phyloP scores from a whole-genome alignment of 2,329 filamentous ascomycete species.

The Scedosporium dehoogii region DNA sequence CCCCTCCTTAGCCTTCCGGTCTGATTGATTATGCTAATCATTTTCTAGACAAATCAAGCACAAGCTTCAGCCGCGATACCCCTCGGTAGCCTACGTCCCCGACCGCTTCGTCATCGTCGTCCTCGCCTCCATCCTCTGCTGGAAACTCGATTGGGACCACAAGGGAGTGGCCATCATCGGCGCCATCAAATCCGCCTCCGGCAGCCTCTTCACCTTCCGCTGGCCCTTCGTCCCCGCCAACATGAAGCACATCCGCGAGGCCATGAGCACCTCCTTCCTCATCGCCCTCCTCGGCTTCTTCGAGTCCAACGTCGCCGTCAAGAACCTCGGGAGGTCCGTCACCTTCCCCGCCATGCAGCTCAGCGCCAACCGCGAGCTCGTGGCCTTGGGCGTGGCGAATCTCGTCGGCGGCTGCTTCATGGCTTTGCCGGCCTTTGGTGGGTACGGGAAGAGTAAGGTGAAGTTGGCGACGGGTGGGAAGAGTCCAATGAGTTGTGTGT shows the following conservation, averaged over 20 bases:
- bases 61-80: constrained; percentile 67
- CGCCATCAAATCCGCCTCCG: constrained; percentile 62
- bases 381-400: constrained; percentile 84
- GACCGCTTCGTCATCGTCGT: constrained; percentile 88
- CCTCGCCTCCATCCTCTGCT: constrained; percentile 70
- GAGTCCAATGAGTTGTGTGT: constrained; percentile 87
- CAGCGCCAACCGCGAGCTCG: constrained; percentile 85
- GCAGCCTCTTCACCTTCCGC: constrained; percentile 66
- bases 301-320: constrained; percentile 91
- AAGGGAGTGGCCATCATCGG: constrained; percentile 78
- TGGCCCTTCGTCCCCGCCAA: constrained; percentile 74
- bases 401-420: constrained; percentile 87
- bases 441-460: constrained; percentile 92
- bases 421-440: constrained; percentile 87
- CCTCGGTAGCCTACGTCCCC: constrained; percentile 75
- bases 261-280: constrained; percentile 84
- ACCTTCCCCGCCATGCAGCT: constrained; percentile 71
- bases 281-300: constrained; percentile 97
- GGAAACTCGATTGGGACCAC: constrained; percentile 65
- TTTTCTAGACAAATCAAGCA: constrained; percentile 64
- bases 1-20: neutral
- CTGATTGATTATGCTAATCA: neutral
- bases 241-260: constrained; percentile 73
- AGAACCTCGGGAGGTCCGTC: constrained; percentile 65
- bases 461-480: constrained; percentile 86